Evolutionary conservation across 306 rosid genomes (phyloP).

Genomic region (Gynostemma pentaphyllum): DNA sequence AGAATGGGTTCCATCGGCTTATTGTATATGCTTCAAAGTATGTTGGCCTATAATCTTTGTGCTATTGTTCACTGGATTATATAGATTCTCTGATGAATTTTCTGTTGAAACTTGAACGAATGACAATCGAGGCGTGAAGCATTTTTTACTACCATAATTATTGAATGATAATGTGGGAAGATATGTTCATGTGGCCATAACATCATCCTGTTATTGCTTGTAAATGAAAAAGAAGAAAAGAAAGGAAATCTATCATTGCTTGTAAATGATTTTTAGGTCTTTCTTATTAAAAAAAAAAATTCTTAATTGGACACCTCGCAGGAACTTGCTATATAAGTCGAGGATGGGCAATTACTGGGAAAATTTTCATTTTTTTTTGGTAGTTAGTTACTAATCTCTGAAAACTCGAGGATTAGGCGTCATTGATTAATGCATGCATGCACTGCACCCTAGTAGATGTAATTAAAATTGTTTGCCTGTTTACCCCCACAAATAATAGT

Average conservation of each 20-base stretch:
- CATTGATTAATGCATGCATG: neutral
- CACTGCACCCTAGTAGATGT: neutral
- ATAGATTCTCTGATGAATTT: neutral
- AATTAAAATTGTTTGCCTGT: neutral
- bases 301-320: neutral
- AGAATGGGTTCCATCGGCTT: constrained; percentile 75
- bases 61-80: neutral
- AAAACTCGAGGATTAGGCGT: neutral
- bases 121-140: too few relatives aligned
- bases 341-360: neutral
- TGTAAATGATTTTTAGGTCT: too few relatives aligned
- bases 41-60: neutral
- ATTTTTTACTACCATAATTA: too few relatives aligned
- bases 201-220: too few relatives aligned
- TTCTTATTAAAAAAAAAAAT: too few relatives aligned
- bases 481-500: neutral
- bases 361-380: neutral
- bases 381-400: neutral
- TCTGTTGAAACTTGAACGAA: too few relatives aligned
- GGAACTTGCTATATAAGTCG: neutral
- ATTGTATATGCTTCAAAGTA: constrained; percentile 89
- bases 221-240: too few relatives aligned
- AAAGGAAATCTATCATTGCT: too few relatives aligned
- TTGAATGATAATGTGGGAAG: too few relatives aligned
- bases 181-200: too few relatives aligned